Evolutionary conservation across 139 green algal species (phyloP).

Genomic region (Klebsormidium nitens): DNA sequence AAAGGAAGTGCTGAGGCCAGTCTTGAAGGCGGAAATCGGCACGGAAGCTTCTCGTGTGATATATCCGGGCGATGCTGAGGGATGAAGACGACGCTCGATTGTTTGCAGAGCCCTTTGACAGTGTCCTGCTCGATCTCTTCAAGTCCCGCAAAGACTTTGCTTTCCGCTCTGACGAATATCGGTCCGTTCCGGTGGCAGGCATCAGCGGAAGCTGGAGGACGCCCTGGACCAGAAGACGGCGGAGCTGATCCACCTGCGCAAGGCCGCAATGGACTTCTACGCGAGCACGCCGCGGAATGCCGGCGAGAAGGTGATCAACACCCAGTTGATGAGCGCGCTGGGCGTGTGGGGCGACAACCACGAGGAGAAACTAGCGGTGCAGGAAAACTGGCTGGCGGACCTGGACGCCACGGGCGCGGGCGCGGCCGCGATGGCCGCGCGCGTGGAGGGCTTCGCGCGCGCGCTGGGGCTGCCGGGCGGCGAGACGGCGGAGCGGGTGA

Average conservation of each 20-base stretch:
- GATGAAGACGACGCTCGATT: too few species aligned
- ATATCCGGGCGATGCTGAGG: too few species aligned
- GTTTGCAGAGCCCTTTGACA: too few species aligned
- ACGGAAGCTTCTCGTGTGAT: too few species aligned
- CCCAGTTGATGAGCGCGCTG: not conserved
- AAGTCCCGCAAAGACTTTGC: too few species aligned
- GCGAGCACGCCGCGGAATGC: not conserved
- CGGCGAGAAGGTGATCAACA: not conserved
- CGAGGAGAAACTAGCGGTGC: not conserved
- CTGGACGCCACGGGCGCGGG: too few species aligned
- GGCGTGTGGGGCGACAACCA: not conserved
- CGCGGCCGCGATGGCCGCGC: not conserved
- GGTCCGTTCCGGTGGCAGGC: too few species aligned
- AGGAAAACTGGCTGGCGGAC: not conserved
- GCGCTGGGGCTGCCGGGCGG: not conserved
- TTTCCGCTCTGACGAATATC: too few species aligned
- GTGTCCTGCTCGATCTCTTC: too few species aligned
- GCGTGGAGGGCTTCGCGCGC: not conserved
- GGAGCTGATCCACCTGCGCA: constrained; percentile 66
- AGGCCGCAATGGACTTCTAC: constrained; percentile 13
- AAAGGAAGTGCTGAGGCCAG: too few species aligned
- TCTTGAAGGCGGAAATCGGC: too few species aligned
- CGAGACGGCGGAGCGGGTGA: not conserved
- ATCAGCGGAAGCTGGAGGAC: constrained; percentile 79
- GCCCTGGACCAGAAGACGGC: constrained; percentile 76